Evolutionary conservation across 2,329 filamentous ascomycete genomes (phyloP), one percentile per base, ranked within the genome.

Genomic region (Amesomyces nigricolor): DNA sequence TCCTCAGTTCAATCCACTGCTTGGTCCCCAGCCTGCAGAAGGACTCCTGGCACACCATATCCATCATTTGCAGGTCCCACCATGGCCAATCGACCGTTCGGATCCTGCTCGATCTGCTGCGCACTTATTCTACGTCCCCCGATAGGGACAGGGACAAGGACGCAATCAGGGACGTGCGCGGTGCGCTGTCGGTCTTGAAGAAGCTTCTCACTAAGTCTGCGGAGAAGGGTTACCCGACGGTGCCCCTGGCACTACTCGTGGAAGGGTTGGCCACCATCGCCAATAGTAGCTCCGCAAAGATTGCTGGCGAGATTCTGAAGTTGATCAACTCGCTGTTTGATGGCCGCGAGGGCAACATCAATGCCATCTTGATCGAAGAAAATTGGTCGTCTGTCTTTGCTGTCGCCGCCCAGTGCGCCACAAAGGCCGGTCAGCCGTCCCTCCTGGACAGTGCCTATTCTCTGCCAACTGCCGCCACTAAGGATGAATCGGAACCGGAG

Each of bases 31-130:
- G 72, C 45, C 75, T 88, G 10, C 75, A 81, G 56, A 81, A 84
- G 59, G 77, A 80, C 40, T 79, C 87, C 3, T 91, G 87, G 87
- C 81, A 82, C 58, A 85, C 84, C 0, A 74, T 91, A 32, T 78
- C 80, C 65, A 86, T 89, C 60, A 74, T 91, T 0, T 86, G 85
- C 72, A 83, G 78, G 63, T 90, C 87, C 1, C 87, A 90, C 66
- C 82, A 89, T 60, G 86, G 86, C 17, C 85, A 88, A 59, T 81
- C 80, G 37, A 85, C 85, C 1, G 78, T 90, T 45, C 78, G 82
- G 53, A 79, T 86, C 22, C 70, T 89, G 19, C 73, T 89, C 32
- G 80, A 85, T 53, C 79, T 85, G 11, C 71, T 87, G 22, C 76
- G 77, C 42, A 75, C 76, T 51, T 73, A 78, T 38, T 70, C 75